phyloP scores from a whole-genome alignment of 148 eudicot species.

The Rhododendron ferrugineum region DNA sequence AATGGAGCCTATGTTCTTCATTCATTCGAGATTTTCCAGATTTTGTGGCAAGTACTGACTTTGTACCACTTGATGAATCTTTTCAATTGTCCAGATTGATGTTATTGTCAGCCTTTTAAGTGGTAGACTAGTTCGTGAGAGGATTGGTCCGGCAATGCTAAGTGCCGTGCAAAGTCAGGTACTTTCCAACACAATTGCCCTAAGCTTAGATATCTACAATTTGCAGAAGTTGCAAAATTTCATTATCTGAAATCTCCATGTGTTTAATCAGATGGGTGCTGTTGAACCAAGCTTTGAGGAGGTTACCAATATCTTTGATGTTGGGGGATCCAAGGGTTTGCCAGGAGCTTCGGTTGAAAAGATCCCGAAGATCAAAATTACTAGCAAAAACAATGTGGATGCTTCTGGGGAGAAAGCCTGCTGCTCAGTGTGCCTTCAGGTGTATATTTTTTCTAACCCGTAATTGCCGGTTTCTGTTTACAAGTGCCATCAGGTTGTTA shows the following conservation, averaged over 20 bases:
- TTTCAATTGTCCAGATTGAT: conserved; percentile 59
- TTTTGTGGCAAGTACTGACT: conserved; percentile 22
- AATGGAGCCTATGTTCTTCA: background rate
- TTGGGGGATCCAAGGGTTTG: conserved; percentile 71
- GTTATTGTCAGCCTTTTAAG: conserved; percentile 88
- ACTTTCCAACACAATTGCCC: conserved; percentile 8
- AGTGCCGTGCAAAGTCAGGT: conserved; percentile 98
- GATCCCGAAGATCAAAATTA: conserved; percentile 81
- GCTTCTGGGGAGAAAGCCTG: conserved; percentile 77
- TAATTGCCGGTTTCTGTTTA: background rate
- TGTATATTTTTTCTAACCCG: conserved; percentile 9
- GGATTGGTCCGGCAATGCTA: conserved; percentile 67
- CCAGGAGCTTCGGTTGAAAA: conserved; percentile 71
- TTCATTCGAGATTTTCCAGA: conserved; percentile 22
- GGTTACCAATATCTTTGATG: conserved; percentile 69
- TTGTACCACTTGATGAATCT: conserved; percentile 13
- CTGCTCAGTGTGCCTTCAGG: conserved; percentile 98
- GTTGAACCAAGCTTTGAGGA: conserved; percentile 74
- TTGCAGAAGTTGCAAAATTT: background rate
- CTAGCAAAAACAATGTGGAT: conserved; percentile 55
- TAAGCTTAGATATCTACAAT: background rate
- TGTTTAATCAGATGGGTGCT: conserved; percentile 79
- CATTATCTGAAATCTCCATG: conserved; percentile 9
- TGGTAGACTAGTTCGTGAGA: conserved; percentile 75
- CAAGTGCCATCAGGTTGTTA: background rate